phyloP scores from a whole-genome alignment of 495 filamentous ascomycete species.

The Aspergillus panamensis region DNA sequence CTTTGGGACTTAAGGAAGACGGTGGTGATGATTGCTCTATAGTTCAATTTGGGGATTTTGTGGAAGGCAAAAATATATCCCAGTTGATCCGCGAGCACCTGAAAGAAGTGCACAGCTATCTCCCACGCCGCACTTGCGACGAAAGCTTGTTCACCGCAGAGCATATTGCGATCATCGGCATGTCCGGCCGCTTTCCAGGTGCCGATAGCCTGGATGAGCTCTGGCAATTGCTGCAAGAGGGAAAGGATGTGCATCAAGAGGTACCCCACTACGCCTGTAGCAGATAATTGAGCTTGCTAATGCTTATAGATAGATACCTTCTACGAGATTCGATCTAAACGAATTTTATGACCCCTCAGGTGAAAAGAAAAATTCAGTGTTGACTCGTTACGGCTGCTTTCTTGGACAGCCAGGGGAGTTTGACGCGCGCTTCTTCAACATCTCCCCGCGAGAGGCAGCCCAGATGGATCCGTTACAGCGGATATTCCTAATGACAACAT shows the following conservation, averaged over 20 bases:
- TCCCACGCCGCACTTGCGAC: neutral
- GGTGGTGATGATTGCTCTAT: neutral
- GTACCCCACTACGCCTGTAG: neutral
- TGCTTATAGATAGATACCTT: slow-evolving; percentile 4
- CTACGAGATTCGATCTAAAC: neutral
- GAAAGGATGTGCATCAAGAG: slow-evolving; percentile 6
- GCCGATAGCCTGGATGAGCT: slow-evolving; percentile 8
- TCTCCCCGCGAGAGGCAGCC: slow-evolving; percentile 34
- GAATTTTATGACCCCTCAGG: slow-evolving; percentile 8
- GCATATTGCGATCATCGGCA: slow-evolving; percentile 4
- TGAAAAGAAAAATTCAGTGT: neutral
- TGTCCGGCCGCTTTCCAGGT: slow-evolving; percentile 9
- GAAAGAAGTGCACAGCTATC: neutral
- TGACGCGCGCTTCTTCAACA: slow-evolving; percentile 11
- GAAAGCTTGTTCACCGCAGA: neutral
- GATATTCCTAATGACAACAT: slow-evolving; percentile 65
- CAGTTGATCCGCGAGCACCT: neutral
- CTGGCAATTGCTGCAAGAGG: slow-evolving; percentile 3
- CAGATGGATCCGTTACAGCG: slow-evolving; percentile 78
- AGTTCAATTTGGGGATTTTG: neutral
- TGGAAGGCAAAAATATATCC: neutral
- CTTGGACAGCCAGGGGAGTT: slow-evolving; percentile 8
- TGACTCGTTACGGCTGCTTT: slow-evolving; percentile 10
- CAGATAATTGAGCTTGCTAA: neutral
- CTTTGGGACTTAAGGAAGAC: neutral